These are phyloP conservation scores for Mycena olivaceomarginata DNA, from an alignment of 768 basidiomycete species.

Conservation along the genomic window DNA sequence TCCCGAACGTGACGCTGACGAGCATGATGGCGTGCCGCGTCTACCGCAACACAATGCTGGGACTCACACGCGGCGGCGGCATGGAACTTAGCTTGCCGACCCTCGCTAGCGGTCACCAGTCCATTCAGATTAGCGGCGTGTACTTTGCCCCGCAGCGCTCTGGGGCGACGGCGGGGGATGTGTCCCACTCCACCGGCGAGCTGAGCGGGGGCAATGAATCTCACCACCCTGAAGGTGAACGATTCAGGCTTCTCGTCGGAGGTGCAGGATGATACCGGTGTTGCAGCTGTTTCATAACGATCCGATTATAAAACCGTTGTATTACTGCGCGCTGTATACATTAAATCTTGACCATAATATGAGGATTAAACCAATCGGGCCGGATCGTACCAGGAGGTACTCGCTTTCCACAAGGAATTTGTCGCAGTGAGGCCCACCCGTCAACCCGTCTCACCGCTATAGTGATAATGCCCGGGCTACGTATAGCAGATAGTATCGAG, in stretches of 20 bases:
- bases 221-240: slow-evolving; percentile 10
- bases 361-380: background rate
- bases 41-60: slow-evolving; percentile 33
- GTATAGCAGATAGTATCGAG: too few species aligned
- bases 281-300: slow-evolving; percentile 11
- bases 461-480: too few species aligned
- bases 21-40: background rate
- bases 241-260: slow-evolving; percentile 7
- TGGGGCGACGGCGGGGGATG: slow-evolving; percentile 13
- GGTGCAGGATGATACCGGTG: slow-evolving; percentile 15
- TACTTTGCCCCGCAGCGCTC: slow-evolving; percentile 12
- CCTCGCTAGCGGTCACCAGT: background rate
- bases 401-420: slow-evolving; percentile 3
- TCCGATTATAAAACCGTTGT: slow-evolving; percentile 11
- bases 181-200: slow-evolving; percentile 16
- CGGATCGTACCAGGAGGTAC: slow-evolving; percentile 1
- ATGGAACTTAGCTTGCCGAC: slow-evolving; percentile 8
- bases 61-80: slow-evolving; percentile 1
- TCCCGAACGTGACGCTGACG: slow-evolving; percentile 32
- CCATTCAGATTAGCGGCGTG: slow-evolving; percentile 14
- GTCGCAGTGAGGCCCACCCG: background rate
- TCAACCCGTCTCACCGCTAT: too few species aligned
- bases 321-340: slow-evolving; percentile 17
- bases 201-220: slow-evolving; percentile 7
- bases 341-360: slow-evolving; percentile 18